These are phyloP conservation scores for Xylaria cubensis DNA, from an alignment of 495 filamentous ascomycete genomes.

Conservation along the genomic window DNA sequence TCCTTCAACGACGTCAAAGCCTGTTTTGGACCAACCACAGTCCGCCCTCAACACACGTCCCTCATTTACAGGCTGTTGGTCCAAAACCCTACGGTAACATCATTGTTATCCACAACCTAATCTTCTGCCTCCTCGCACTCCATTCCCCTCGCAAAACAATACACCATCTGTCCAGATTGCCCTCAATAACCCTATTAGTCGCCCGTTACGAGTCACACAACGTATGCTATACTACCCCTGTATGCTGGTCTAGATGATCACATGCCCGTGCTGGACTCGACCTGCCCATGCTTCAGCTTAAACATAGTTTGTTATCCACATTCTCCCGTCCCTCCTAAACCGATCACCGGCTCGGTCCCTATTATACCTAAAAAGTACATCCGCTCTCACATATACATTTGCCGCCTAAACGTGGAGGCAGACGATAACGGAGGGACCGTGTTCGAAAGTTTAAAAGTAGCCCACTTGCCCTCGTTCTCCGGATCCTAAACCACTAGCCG, in stretches of 20 bases:
- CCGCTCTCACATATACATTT: not conserved
- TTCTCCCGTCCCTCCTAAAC: constrained; percentile 4
- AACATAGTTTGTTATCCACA: not conserved
- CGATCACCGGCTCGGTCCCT: constrained; percentile 15
- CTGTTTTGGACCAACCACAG: constrained; percentile 39
- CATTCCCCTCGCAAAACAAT: constrained; percentile 6
- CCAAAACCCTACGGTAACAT: constrained; percentile 9
- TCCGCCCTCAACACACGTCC: constrained; percentile 39
- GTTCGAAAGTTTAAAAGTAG: not conserved
- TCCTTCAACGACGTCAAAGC: constrained; percentile 27
- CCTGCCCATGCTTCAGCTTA: not conserved
- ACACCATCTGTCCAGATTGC: constrained; percentile 3
- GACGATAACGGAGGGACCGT: not conserved
- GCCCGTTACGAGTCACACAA: constrained; percentile 12
- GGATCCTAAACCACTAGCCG: not conserved
- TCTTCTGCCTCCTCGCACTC: not conserved
- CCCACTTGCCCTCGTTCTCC: not conserved
- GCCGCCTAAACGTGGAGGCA: not conserved
- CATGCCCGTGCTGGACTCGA: constrained; percentile 10
- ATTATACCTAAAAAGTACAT: not conserved
- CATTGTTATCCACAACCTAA: not conserved
- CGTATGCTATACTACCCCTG: not conserved
- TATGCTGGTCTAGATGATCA: not conserved
- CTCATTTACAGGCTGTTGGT: constrained; percentile 38
- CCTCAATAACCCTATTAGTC: not conserved